Base-by-base conservation (phyloP, 2,329 filamentous ascomycete species). In the Talaromyces sp. region DNA sequence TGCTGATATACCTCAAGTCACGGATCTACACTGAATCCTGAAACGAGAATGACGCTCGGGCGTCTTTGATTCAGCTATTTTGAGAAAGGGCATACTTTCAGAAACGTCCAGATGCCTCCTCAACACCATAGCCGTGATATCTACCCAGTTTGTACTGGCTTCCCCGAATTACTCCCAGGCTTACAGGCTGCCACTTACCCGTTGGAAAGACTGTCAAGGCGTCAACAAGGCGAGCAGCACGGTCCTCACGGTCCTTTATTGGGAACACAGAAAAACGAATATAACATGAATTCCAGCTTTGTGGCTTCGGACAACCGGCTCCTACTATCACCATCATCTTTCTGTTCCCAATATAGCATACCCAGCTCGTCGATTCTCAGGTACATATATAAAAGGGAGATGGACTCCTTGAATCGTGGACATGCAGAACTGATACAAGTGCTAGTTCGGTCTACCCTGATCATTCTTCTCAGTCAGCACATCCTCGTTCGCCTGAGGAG, bases 391-490 rank as follows among this genome's bases (percentile, higher is more conserved):
- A 61, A 45, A 17, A 11, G 27, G 13, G 29, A 61, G n/a, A 61
- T 15, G 1, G n/a, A 3, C 45, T 45, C 58, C 8, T 61, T 22
- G 15, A 19, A 17, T 61, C 47, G 13, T 51, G 19, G 22, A 38
- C 25, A 34, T 13, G 25, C 19, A 51, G 31, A 27, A 36, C 59
- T 61, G 59, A 61, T 51, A 17, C 31, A 40, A 51, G 31, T 31
- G 17, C n/a, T 61, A 61, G 59, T 61, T 51, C 45, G 15, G 19
- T 22, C 27, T 38, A 61, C 8, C 45, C 43, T 51, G 45, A 61
- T 53, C 59, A 51, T n/a, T 51, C 59, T 51, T 61, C 59, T 61
- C 59, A 61, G 22, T 61, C 59, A 51, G 10, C 59, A 38, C n/a
- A 51, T 61, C 13, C 31, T 61, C 59, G 25, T 51, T 61, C 45